These are phyloP conservation scores for Xylariaceae sp. DNA, from an alignment of 2,329 filamentous ascomycete species.

Conservation along the genomic window DNA sequence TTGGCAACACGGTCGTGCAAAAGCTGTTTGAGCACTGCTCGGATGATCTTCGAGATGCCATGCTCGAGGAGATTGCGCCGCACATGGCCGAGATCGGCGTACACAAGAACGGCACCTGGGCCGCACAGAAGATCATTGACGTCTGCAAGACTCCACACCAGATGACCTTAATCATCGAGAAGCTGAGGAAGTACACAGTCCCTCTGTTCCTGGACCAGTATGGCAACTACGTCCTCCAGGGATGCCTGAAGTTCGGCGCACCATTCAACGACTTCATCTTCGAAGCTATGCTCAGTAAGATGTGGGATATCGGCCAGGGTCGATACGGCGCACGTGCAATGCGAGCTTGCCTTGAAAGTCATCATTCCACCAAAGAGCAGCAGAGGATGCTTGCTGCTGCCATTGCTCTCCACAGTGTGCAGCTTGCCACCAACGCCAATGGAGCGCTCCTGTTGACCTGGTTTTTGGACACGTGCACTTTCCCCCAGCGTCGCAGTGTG, in stretches of 20 bases:
- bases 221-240: slow-evolving; percentile 96
- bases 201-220: slow-evolving; percentile 95
- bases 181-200: slow-evolving; percentile 77
- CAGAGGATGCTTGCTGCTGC: slow-evolving; percentile 89
- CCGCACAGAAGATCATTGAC: slow-evolving; percentile 98
- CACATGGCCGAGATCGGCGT: slow-evolving; percentile 94
- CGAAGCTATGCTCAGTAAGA: slow-evolving; percentile 86
- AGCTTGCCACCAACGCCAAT: slow-evolving; percentile 92
- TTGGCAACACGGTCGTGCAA: slow-evolving; percentile 98
- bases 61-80: slow-evolving; percentile 81
- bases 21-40: slow-evolving; percentile 97
- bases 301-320: slow-evolving; percentile 91
- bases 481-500: slow-evolving; percentile 83
- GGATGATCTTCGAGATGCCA: slow-evolving; percentile 80
- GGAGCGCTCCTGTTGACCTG: slow-evolving; percentile 90
- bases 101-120: slow-evolving; percentile 99
- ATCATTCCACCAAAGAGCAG: slow-evolving; percentile 90
- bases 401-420: slow-evolving; percentile 93
- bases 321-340: slow-evolving; percentile 92
- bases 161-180: slow-evolving; percentile 76
- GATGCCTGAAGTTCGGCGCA: slow-evolving; percentile 83
- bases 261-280: slow-evolving; percentile 97
- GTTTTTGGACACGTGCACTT: slow-evolving; percentile 97
- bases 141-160: slow-evolving; percentile 80
- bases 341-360: slow-evolving; percentile 93